Conservation (phyloP, 345 rosid species). For the Limnanthes douglasii region DNA sequence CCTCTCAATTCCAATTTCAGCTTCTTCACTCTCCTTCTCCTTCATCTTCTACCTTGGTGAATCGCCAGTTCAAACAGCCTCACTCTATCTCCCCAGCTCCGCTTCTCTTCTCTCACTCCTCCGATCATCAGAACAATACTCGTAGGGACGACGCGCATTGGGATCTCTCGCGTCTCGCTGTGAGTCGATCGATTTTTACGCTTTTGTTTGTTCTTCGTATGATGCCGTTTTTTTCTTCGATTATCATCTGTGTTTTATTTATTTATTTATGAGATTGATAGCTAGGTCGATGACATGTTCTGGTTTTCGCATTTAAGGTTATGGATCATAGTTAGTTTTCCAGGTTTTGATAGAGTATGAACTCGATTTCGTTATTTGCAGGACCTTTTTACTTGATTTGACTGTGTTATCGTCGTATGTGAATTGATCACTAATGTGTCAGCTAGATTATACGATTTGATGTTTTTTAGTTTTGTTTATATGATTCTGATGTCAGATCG, state of each 20-base stretch:
- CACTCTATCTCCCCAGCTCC: conserved; percentile 6
- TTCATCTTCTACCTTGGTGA: conserved; percentile 7
- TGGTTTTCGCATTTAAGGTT: neutral
- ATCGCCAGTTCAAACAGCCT: conserved; percentile 7
- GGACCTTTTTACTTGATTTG: too few relatives aligned
- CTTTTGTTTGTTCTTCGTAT: neutral
- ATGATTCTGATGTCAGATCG: neutral
- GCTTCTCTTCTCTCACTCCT: neutral
- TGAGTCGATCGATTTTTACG: conserved; percentile 7
- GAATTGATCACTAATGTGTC: too few relatives aligned
- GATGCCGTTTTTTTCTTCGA: neutral
- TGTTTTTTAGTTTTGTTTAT: neutral
- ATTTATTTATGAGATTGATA: too few relatives aligned
- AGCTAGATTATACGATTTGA: neutral
- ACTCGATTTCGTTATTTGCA: neutral
- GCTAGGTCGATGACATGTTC: too few relatives aligned
- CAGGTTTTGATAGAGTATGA: neutral
- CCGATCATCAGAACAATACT: conserved; percentile 8
- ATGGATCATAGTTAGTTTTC: too few relatives aligned
- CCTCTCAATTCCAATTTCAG: conserved; percentile 25
- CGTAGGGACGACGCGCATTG: conserved; percentile 18
- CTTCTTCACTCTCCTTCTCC: conserved; percentile 18
- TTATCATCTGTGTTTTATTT: neutral
- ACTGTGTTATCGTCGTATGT: too few relatives aligned
- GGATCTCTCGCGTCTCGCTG: conserved; percentile 19